These are phyloP conservation scores for Oryza glumipatula DNA, from an alignment of 176 grass and related monocot genomes.

Conservation along the genomic window DNA sequence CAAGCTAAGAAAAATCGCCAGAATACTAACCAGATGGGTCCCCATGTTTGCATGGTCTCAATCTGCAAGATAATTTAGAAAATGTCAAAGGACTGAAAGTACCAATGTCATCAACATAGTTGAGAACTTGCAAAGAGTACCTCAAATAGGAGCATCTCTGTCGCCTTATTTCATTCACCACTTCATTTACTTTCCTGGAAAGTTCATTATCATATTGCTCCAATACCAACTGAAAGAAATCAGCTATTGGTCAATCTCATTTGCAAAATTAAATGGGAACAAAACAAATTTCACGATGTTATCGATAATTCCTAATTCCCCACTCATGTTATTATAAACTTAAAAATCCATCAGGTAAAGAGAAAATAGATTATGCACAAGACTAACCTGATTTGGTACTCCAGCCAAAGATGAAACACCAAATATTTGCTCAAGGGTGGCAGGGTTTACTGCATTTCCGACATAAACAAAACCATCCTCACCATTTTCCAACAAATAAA, in stretches of 20 bases:
- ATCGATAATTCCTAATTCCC: background rate
- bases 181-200: conserved; percentile 78
- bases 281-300: background rate
- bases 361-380: background rate
- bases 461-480: conserved; percentile 83
- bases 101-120: background rate
- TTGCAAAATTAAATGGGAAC: background rate
- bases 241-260: background rate
- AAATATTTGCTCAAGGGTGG: conserved; percentile 68
- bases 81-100: conserved; percentile 13
- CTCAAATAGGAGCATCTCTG: conserved; percentile 86
- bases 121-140: conserved; percentile 33
- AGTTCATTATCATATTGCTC: conserved; percentile 78
- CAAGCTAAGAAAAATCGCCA: background rate
- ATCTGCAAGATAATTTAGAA: conserved; percentile 48
- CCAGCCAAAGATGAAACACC: conserved; percentile 64
- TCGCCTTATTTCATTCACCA: conserved; percentile 83
- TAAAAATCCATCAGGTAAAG: background rate
- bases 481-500: conserved; percentile 91
- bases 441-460: conserved; percentile 59
- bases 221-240: conserved; percentile 62
- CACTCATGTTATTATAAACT: background rate
- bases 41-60: conserved; percentile 70
- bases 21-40: conserved; percentile 72
- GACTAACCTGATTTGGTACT: conserved; percentile 57